A percentile compares a stretch with the other conserved stretches of the same genome.
Evolutionary conservation across 345 rosid species (phyloP).

Genomic region (Acer campestre): DNA sequence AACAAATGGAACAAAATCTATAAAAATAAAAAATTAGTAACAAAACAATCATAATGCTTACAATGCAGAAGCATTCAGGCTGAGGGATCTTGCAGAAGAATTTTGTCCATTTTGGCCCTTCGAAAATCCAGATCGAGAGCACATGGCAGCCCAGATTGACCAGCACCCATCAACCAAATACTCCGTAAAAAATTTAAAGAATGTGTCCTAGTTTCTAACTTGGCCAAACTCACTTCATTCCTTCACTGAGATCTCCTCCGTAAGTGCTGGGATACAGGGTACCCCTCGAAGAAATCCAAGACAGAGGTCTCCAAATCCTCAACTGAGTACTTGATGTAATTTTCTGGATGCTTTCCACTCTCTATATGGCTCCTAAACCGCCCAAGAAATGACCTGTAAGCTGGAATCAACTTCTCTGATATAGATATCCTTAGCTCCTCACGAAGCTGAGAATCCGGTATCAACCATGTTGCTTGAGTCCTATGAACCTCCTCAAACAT

Average conservation of each 20-base stretch:
- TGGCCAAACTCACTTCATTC: conserved; percentile 44
- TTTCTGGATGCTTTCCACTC: conserved; percentile 94
- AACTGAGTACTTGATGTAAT: conserved; percentile 80
- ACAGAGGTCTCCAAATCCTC: conserved; percentile 86
- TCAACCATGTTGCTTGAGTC: conserved; percentile 75
- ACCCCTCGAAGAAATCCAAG: conserved; percentile 96
- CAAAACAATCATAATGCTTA: conserved; percentile 47
- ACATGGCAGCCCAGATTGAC: conserved; percentile 25
- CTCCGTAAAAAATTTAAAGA: conserved; percentile 64
- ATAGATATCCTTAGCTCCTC: conserved; percentile 92
- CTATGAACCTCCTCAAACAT: conserved; percentile 94
- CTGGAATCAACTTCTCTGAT: conserved; percentile 83
- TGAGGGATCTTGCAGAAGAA: conserved; percentile 25
- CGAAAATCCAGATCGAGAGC: conserved; percentile 20
- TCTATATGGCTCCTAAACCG: conserved; percentile 90
- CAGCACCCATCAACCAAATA: conserved; percentile 43
- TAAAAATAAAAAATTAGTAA: conserved; percentile 24
- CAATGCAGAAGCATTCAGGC: conserved; percentile 58
- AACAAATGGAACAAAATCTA: conserved; percentile 55
- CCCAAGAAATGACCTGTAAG: conserved; percentile 91
- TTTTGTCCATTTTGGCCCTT: background rate
- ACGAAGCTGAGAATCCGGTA: conserved; percentile 81
- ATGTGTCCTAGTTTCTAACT: conserved; percentile 50
- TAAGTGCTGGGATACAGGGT: conserved; percentile 66
- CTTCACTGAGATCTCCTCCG: conserved; percentile 76